phyloP scores from a whole-genome alignment of 1,284 basidiomycete species.

The Butyriboletus appendiculatus region DNA sequence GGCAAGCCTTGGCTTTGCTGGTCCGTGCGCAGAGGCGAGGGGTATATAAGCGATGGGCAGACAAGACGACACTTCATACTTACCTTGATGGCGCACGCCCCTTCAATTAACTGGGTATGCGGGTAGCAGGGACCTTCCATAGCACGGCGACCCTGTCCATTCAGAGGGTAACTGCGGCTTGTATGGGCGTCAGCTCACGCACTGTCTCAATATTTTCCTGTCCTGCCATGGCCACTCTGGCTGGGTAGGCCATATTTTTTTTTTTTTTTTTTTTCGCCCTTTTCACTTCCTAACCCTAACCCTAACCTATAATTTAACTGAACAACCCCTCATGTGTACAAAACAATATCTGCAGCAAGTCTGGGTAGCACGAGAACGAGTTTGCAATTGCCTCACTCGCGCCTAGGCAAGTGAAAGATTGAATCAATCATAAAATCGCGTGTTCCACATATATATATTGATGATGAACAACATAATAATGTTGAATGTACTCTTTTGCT shows the following conservation, averaged over 20 bases:
- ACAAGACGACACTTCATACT: constrained; percentile 24
- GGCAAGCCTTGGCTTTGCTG: constrained; percentile 4
- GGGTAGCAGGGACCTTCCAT: constrained; percentile 47
- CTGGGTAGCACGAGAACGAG: too few relatives aligned
- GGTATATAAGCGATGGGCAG: constrained; percentile 20
- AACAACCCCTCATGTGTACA: too few relatives aligned
- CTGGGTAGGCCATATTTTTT: constrained; percentile 39
- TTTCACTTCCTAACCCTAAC: constrained; percentile 26
- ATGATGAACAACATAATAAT: too few relatives aligned
- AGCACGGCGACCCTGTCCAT: constrained; percentile 51
- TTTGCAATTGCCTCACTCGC: too few relatives aligned
- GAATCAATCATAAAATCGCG: too few relatives aligned
- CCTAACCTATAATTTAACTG: too few relatives aligned
- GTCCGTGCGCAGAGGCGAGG: constrained; percentile 20
- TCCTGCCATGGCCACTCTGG: constrained; percentile 39
- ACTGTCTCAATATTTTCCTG: constrained; percentile 36
- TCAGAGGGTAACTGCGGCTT: constrained; percentile 34
- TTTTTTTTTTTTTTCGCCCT: constrained; percentile 16
- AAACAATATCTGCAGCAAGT: too few relatives aligned
- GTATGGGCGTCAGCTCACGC: constrained; percentile 39
- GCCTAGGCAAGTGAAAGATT: too few relatives aligned
- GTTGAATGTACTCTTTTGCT: not conserved
- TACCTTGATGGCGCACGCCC: constrained; percentile 38
- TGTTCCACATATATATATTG: too few relatives aligned
- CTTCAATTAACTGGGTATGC: constrained; percentile 43